Base-by-base conservation (phyloP, 1,284 basidiomycete species). In the Irpex sp. region DNA sequence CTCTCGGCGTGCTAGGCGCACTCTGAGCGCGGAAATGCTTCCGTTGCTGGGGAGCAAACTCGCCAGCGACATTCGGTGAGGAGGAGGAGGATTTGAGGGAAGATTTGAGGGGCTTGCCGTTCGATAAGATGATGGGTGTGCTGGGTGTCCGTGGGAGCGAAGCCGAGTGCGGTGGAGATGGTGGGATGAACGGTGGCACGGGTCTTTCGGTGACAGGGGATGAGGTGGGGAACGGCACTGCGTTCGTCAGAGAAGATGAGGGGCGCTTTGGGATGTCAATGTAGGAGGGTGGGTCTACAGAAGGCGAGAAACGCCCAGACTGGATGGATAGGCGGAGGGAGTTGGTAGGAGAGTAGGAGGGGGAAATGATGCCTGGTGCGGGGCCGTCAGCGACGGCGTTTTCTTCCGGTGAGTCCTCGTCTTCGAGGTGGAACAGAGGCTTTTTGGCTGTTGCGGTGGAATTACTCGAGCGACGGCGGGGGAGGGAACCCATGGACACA, bases 71-170 rank as follows among this genome's bases (percentile, higher is more conserved):
- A 70, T 81, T 77, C 31, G 84, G 85, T 1, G 82, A 78, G 1
- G 86, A 87, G 3, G 78, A 77, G 9, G 86, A 85, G 0, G 85
- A 84, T 75, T 97, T 97, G 70, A 98, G 84, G 0, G 93, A 93
- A 0, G 92, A 86, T 73, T 96, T 95, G 75, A 98, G 88, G 0
- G 94, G 91, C 74, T 94, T 93, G 60, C 94, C 94, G 68, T 94
- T 97, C 21, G 92, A 84, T 40, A 96, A 83, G 61, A 93, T 73
- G 64, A 88, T 78, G 26, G 70, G 64, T 38, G 72, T 70, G 38
- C 69, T 69, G 60, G 73, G 68, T 6, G 69, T 69, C 37, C 75
- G 71, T 17, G 72, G 71, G 34, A 75, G 71, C 7, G 69, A 70
- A 21, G 52, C 60, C 51, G 60, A 13, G 31, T 59, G 65, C 47